phyloP scores from a whole-genome alignment of 257 asterid species.

The Capsicum chinense region DNA sequence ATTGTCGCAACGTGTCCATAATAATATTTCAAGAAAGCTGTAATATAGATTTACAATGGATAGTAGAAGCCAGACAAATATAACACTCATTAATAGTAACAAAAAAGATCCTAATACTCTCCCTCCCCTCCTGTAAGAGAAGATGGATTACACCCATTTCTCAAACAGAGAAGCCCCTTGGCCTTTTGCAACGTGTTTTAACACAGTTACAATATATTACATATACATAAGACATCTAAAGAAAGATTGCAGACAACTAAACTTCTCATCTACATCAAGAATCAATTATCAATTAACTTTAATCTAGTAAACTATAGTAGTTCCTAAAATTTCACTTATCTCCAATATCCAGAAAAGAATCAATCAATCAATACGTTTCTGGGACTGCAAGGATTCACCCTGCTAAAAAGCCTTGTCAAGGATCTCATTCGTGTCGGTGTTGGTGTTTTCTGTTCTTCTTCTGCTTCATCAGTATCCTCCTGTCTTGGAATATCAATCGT shows the following conservation, averaged over 20 bases:
- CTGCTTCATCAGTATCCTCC: constrained; percentile 54
- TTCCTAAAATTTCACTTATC: not conserved
- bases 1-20: not conserved
- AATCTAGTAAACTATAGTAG: not conserved
- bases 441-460: constrained; percentile 64
- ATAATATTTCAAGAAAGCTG: not conserved
- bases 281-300: constrained; percentile 40
- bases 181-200: constrained; percentile 37
- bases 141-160: constrained; percentile 40
- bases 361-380: constrained; percentile 29
- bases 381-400: constrained; percentile 61
- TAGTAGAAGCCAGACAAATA: not conserved
- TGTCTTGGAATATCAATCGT: constrained; percentile 64
- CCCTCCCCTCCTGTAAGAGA: constrained; percentile 35
- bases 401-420: constrained; percentile 76
- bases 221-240: not conserved
- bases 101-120: constrained; percentile 13
- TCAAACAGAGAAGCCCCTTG: constrained; percentile 57
- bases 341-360: not conserved
- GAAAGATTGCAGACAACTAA: not conserved
- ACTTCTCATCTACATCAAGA: constrained; percentile 46
- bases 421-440: constrained; percentile 64
- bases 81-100: not conserved
- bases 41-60: not conserved
- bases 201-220: too few species aligned